These are phyloP conservation scores for Echeveria elegans DNA, from an alignment of 164 flowering plant species.

Conservation along the genomic window DNA sequence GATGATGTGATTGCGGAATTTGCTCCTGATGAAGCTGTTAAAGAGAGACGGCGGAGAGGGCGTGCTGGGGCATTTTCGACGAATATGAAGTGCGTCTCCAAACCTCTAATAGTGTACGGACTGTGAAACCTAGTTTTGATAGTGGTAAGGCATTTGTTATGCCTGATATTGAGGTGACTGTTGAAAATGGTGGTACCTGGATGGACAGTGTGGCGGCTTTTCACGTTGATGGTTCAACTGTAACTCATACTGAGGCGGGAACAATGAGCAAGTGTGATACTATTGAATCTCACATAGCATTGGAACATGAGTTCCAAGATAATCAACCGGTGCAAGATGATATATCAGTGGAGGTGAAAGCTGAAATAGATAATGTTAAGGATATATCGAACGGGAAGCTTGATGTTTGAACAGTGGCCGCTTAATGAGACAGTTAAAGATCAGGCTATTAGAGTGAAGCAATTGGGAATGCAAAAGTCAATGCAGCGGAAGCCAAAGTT, in stretches of 20 bases:
- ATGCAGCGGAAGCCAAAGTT: constrained; percentile 14
- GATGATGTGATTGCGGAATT: constrained; percentile 90
- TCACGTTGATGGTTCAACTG: neutral
- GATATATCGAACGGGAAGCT: constrained; percentile 66
- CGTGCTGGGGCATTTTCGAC: constrained; percentile 4
- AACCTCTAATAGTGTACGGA: constrained; percentile 16
- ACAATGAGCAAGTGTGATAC: neutral
- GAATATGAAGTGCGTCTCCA: constrained; percentile 3
- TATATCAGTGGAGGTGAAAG: constrained; percentile 26
- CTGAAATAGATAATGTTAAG: constrained; percentile 20
- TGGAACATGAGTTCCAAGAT: neutral
- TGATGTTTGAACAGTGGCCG: constrained; percentile 31
- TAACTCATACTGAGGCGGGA: constrained; percentile 7
- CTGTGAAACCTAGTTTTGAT: constrained; percentile 13
- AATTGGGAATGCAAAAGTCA: constrained; percentile 16
- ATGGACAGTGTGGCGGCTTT: neutral
- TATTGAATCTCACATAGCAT: neutral
- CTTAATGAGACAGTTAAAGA: constrained; percentile 66
- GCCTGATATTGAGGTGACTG: constrained; percentile 9
- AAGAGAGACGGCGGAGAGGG: constrained; percentile 54
- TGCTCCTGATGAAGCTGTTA: constrained; percentile 81
- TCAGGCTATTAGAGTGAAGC: constrained; percentile 44
- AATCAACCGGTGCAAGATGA: neutral
- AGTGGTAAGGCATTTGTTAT: constrained; percentile 10
- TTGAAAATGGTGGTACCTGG: constrained; percentile 7